Evolutionary conservation across 306 rosid genomes (phyloP).

Genomic region (Casuarina equisetifolia): DNA sequence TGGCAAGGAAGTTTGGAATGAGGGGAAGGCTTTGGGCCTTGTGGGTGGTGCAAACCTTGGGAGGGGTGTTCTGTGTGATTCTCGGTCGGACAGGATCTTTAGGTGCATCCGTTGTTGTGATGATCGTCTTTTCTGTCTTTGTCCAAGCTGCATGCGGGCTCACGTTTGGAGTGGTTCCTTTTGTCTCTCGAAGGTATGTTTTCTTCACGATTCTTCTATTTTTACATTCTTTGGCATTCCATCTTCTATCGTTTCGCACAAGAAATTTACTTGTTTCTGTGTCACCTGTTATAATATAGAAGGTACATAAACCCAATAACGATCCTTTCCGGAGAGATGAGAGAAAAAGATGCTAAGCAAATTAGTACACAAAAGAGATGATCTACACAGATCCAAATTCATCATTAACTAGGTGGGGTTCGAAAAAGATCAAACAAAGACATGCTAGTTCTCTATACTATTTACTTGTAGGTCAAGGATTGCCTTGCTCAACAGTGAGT

Average conservation of each 20-base stretch:
- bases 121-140: slow-evolving; percentile 74
- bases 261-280: neutral
- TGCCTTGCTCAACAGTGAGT: too few relatives aligned
- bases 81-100: slow-evolving; percentile 59
- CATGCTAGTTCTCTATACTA: too few relatives aligned
- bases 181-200: slow-evolving; percentile 76
- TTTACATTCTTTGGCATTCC: too few relatives aligned
- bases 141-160: slow-evolving; percentile 92
- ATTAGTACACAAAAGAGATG: too few relatives aligned
- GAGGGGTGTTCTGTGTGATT: slow-evolving; percentile 64
- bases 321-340: too few relatives aligned
- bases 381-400: too few relatives aligned
- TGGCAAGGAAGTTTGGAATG: slow-evolving; percentile 73
- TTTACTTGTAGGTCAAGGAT: too few relatives aligned
- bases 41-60: slow-evolving; percentile 66
- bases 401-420: too few relatives aligned
- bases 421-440: too few relatives aligned
- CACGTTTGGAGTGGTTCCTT: slow-evolving; percentile 91
- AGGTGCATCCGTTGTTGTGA: slow-evolving; percentile 54
- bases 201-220: neutral
- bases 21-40: slow-evolving; percentile 82
- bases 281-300: neutral
- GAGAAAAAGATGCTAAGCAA: too few relatives aligned
- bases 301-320: neutral
- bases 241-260: too few relatives aligned